Percentiles rank a stretch among this genome's conserved stretches.
These are phyloP conservation scores for Hawksworthiomyces lignivorus DNA, from an alignment of 2,329 filamentous ascomycete genomes.

Conservation along the genomic window DNA sequence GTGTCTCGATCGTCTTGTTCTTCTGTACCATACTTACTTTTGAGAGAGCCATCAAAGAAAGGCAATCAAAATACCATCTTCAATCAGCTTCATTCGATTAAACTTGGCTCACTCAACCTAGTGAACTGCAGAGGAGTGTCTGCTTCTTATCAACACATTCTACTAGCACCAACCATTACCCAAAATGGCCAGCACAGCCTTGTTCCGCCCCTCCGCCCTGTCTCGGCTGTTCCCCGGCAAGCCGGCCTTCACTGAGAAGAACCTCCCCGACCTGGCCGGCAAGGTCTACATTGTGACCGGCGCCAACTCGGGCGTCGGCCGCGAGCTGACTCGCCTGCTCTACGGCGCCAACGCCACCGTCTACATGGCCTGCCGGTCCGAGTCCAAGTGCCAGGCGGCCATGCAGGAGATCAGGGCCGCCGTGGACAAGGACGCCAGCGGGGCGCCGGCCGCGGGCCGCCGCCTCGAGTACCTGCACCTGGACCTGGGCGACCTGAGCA, in stretches of 20 bases:
- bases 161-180: too few relatives aligned
- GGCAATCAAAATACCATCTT: too few relatives aligned
- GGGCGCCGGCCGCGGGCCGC: slow-evolving; percentile 16
- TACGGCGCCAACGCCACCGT: slow-evolving; percentile 42
- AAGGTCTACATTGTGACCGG: slow-evolving; percentile 39
- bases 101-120: too few relatives aligned
- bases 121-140: too few relatives aligned
- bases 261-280: slow-evolving; percentile 21
- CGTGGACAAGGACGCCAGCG: too few relatives aligned
- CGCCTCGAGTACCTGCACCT: slow-evolving; percentile 29
- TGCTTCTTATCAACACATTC: too few relatives aligned
- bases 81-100: too few relatives aligned
- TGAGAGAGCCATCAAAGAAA: too few relatives aligned
- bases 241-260: slow-evolving; percentile 24
- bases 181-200: slow-evolving; percentile 6
- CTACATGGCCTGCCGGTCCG: slow-evolving; percentile 40
- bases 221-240: slow-evolving; percentile 20
- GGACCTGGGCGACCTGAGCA: slow-evolving; percentile 22
- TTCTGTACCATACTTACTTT: too few relatives aligned
- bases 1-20: too few relatives aligned
- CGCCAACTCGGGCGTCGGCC: slow-evolving; percentile 32
- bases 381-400: slow-evolving; percentile 30
- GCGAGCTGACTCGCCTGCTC: slow-evolving; percentile 40
- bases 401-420: slow-evolving; percentile 30
- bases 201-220: slow-evolving; percentile 3